phyloP scores from a whole-genome alignment of 805 yeast species.

The Starmerella stellata region DNA sequence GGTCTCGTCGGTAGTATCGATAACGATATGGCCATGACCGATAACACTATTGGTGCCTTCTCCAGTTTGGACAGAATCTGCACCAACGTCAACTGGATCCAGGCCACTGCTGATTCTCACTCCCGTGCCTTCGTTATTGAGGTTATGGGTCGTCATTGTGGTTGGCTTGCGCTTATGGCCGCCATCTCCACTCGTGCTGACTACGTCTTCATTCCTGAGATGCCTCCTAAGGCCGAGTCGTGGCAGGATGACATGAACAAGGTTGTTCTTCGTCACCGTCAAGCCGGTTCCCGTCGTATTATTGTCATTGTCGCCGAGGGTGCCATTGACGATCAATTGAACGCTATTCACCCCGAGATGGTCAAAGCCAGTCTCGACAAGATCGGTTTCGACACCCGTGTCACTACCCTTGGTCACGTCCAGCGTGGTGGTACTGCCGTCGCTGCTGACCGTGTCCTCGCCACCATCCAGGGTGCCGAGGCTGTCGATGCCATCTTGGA shows the following conservation, averaged over 20 bases:
- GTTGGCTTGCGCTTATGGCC: constrained; percentile 96
- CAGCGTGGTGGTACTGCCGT: constrained; percentile 99
- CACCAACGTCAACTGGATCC: constrained; percentile 87
- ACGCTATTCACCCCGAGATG: constrained; percentile 60
- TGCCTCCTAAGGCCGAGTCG: constrained; percentile 52
- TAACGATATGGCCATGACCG: constrained; percentile 95
- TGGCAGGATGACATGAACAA: constrained; percentile 72
- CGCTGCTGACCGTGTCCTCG: constrained; percentile 77
- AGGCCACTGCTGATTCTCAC: constrained; percentile 93
- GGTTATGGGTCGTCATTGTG: constrained; percentile 99
- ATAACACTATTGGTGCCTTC: constrained; percentile 90
- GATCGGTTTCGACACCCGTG: constrained; percentile 81
- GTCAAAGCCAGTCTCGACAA: constrained; percentile 71
- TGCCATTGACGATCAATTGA: constrained; percentile 66
- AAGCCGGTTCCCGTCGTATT: constrained; percentile 78
- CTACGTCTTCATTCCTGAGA: constrained; percentile 83
- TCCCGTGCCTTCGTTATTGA: constrained; percentile 95
- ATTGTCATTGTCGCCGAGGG: constrained; percentile 97
- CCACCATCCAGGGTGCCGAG: constrained; percentile 93
- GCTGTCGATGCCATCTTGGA: constrained; percentile 87
- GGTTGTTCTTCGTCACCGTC: constrained; percentile 62
- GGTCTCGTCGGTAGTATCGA: constrained; percentile 96
- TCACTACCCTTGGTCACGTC: constrained; percentile 91
- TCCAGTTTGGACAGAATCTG: constrained; percentile 86
- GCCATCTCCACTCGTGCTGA: constrained; percentile 96